Evolutionary conservation across 306 rosid genomes (phyloP).

Genomic region (Prunus campanulata): DNA sequence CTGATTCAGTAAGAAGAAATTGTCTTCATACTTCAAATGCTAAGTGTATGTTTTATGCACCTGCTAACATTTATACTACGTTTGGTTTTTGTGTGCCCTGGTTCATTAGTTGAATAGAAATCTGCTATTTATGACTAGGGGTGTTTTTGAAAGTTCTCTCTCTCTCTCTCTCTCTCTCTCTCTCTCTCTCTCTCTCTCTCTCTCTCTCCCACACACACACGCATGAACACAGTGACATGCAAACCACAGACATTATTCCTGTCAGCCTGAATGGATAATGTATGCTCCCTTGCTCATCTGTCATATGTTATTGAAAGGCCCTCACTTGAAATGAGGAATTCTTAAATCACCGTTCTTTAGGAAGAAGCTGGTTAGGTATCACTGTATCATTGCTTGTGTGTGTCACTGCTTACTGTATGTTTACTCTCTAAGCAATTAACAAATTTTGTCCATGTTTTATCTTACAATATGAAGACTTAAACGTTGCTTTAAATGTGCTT

Average conservation of each 20-base stretch:
- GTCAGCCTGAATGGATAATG: background rate
- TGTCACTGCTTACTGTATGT: background rate
- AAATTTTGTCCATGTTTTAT: background rate
- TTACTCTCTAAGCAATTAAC: background rate
- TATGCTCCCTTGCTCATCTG: background rate
- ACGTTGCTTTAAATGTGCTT: background rate
- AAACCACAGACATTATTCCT: background rate
- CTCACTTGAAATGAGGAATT: background rate
- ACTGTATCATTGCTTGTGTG: no score
- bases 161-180: background rate
- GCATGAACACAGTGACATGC: background rate
- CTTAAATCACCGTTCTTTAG: background rate
- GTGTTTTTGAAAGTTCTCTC: background rate
- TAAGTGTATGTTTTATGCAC: background rate
- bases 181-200: background rate
- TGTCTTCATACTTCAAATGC: background rate
- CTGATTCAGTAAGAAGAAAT: background rate
- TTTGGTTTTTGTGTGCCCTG: background rate
- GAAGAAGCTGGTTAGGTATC: background rate
- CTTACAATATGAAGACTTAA: background rate
- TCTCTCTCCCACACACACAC: background rate
- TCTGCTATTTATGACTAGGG: background rate
- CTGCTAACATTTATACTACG: background rate
- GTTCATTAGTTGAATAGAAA: background rate
- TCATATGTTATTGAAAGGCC: background rate